These are phyloP conservation scores for Hyphodiscus hymeniophilus DNA, from an alignment of 495 filamentous ascomycete species.

Conservation along the genomic window DNA sequence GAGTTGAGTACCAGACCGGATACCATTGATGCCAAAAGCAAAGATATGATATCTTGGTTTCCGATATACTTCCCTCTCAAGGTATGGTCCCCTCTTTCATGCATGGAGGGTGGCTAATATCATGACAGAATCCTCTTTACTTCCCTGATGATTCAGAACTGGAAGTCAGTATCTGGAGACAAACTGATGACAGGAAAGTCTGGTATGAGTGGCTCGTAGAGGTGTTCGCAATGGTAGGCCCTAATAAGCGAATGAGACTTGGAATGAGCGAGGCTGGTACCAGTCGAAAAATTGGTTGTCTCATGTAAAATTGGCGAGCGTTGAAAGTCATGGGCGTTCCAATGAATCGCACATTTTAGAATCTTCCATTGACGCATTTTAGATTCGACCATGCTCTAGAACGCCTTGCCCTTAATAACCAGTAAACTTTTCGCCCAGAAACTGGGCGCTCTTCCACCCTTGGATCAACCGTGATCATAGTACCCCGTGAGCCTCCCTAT, in stretches of 20 bases:
- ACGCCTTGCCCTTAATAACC: constrained; percentile 17
- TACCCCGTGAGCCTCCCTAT: too few relatives aligned
- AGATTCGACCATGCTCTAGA: constrained; percentile 10
- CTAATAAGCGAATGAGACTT: constrained; percentile 59
- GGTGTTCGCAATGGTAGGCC: constrained; percentile 56
- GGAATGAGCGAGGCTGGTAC: constrained; percentile 79
- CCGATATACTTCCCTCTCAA: constrained; percentile 96
- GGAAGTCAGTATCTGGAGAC: constrained; percentile 86
- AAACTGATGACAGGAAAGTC: constrained; percentile 89
- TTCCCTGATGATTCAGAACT: constrained; percentile 78
- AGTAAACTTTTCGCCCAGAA: constrained; percentile 18
- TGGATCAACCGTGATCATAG: constrained; percentile 4
- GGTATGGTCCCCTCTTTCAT: constrained; percentile 39
- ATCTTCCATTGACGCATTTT: constrained; percentile 6
- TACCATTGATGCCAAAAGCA: constrained; percentile 84
- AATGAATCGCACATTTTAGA: background rate
- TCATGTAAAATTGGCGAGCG: constrained; percentile 54
- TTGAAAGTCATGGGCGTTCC: background rate
- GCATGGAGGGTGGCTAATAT: constrained; percentile 9
- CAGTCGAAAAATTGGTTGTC: constrained; percentile 81
- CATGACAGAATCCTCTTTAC: constrained; percentile 68
- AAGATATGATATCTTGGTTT: constrained; percentile 98
- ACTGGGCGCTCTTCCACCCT: background rate
- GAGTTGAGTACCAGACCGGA: constrained; percentile 91
- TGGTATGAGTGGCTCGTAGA: constrained; percentile 99